Percentiles rank a stretch among this genome's conserved stretches.
phyloP scores from a whole-genome alignment of 2,329 filamentous ascomycete species.

The Arthrobotrys pseudoclavata region DNA sequence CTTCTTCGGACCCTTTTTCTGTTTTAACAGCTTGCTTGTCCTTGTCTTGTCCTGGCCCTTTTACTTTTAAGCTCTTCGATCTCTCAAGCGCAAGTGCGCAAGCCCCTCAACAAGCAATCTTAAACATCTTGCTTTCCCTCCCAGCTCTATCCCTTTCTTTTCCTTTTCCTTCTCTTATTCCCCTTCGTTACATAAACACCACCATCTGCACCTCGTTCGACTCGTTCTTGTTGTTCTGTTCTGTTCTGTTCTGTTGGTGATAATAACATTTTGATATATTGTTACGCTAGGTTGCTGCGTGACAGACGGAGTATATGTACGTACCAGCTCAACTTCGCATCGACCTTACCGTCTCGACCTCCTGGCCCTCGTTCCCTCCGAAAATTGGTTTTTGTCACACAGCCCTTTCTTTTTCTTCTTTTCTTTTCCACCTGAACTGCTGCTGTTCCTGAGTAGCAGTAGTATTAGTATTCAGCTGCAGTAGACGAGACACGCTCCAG shows the following conservation, averaged over 20 bases:
- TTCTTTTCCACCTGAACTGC: background rate
- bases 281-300: background rate
- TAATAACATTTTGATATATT: conserved; percentile 20
- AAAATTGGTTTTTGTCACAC: conserved; percentile 33
- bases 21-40: conserved; percentile 44
- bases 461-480: conserved; percentile 27
- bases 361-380: conserved; percentile 26
- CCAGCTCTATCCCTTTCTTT: conserved; percentile 23
- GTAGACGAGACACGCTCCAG: conserved; percentile 51
- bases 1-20: conserved; percentile 55
- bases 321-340: conserved; percentile 41
- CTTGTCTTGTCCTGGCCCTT: conserved; percentile 1
- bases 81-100: conserved; percentile 27
- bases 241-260: conserved; percentile 6
- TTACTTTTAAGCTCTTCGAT: conserved; percentile 44
- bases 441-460: background rate
- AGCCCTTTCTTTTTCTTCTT: background rate
- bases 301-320: conserved; percentile 1
- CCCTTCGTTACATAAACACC: conserved; percentile 17
- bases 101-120: conserved; percentile 50
- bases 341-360: conserved; percentile 47
- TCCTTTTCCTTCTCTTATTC: conserved; percentile 17
- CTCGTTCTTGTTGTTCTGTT: background rate
- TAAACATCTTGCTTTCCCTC: conserved; percentile 33
- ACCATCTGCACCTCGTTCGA: conserved; percentile 3